Evolutionary conservation across 257 asterid genomes (phyloP), one percentile per base, ranked within the genome.

Genomic region (Vinca minor): DNA sequence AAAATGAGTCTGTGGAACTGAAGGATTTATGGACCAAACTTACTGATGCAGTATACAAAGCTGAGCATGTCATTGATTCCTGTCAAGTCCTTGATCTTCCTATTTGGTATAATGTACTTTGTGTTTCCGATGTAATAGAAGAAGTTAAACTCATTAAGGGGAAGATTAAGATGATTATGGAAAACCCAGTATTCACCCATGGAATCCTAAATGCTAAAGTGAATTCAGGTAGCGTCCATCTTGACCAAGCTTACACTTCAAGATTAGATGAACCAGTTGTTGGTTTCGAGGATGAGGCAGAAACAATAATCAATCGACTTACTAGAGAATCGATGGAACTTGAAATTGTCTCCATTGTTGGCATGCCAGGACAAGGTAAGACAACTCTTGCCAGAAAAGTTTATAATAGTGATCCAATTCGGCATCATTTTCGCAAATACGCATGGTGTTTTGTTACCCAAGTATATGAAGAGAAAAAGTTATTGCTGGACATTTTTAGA

Each of bases 301-400:
- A 13, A 0, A 7, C 21, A 53, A 58, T 65, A 34, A 2, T 50
- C 7, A 7, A 36, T 25, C 36, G 48, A 8, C 62, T 65, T 4
- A 15, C 1, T 3, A 3, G 63, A 15, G 70, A 42, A 38, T 26
- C 48, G 5, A 13, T 21, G 7, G 21, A 38, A 15, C 2, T 65
- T 31, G n/a, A 21, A 21, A 25, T 50, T 13, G 36, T 65, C 21
- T n/a, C 53, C 4, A 65, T 65, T 25, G 32, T 42, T 8, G 70
- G 70, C 15, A 65, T 65, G 70, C 62, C 70, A 0, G 62, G 70
- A 2, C 35, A 20, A 6, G 70, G 38, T 10, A 50, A 65, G 62
- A 55, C 70, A 10, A 65, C 69, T 4, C 46, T 65, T 1, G 62
- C 69, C 15, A 31, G 8, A 9, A 23, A 65, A 15, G 53, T 50